A percentile compares a stretch with the other conserved stretches of the same genome.
Conservation (phyloP, 202 grass and related monocot genomes). For the Digitaria exilis region DNA sequence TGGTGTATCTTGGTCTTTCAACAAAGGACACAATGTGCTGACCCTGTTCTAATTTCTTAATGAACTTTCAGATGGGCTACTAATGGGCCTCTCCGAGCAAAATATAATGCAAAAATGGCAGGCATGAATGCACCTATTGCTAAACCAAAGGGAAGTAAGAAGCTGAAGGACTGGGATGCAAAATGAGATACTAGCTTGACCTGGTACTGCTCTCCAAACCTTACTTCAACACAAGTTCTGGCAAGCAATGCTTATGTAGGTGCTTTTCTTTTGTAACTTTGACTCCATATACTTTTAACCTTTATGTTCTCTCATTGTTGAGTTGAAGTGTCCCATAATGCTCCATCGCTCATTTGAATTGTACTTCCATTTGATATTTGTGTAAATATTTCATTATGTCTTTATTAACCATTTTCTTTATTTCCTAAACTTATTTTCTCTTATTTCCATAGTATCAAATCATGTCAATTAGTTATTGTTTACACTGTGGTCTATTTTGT, state of each 20-base stretch:
- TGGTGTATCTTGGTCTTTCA: not conserved
- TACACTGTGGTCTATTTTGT: not conserved
- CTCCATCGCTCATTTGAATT: slow-evolving; percentile 6
- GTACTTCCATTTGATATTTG: slow-evolving; percentile 12
- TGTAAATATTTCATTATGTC: not conserved
- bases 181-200: slow-evolving; percentile 39
- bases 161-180: slow-evolving; percentile 89
- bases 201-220: slow-evolving; percentile 18
- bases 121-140: slow-evolving; percentile 88
- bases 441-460: not conserved
- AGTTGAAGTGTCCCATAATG: not conserved
- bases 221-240: slow-evolving; percentile 14
- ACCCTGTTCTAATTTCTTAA: slow-evolving; percentile 29
- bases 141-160: slow-evolving; percentile 95
- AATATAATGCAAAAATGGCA: slow-evolving; percentile 91
- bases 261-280: slow-evolving; percentile 7
- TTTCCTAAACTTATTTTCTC: not conserved
- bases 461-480: not conserved
- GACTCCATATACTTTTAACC: not conserved
- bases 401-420: not conserved
- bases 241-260: slow-evolving; percentile 21
- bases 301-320: not conserved
- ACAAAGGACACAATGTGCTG: slow-evolving; percentile 14
- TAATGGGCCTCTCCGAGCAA: slow-evolving; percentile 81
- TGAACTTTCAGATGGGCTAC: slow-evolving; percentile 70